These are phyloP conservation scores for Ophiorrhiza pumila DNA, from an alignment of 257 asterid genomes.

Conservation along the genomic window DNA sequence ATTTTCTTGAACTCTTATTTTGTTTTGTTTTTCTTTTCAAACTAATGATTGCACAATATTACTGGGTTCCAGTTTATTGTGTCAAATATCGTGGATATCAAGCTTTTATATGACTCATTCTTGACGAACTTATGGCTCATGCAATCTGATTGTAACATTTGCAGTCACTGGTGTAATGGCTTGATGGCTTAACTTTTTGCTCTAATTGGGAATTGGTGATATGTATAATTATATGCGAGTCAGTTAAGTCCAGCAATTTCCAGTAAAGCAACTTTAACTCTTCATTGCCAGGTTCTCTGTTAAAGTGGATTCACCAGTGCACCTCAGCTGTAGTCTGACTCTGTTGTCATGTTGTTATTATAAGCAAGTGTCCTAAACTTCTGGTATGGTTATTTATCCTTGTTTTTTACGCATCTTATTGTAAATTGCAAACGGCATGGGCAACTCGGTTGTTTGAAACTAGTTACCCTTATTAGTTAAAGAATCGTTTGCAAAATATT, in stretches of 20 bases:
- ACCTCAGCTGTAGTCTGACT: background rate
- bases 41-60: background rate
- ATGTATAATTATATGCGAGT: background rate
- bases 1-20: background rate
- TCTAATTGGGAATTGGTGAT: background rate
- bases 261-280: background rate
- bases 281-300: background rate
- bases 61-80: background rate
- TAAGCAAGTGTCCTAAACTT: background rate
- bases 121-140: background rate
- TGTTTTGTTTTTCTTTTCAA: background rate
- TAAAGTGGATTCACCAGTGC: background rate
- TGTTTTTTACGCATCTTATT: background rate
- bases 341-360: background rate
- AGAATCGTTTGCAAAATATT: background rate
- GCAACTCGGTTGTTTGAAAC: background rate
- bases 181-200: background rate
- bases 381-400: slow-evolving; percentile 5
- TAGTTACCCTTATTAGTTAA: background rate
- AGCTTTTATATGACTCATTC: background rate
- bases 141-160: background rate
- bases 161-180: background rate
- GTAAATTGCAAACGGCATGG: background rate
- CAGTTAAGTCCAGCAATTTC: background rate
- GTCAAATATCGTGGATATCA: background rate